Evolutionary conservation across 2,329 filamentous ascomycete genomes (phyloP).

Genomic region (Colletotrichum neosansevieriae): DNA sequence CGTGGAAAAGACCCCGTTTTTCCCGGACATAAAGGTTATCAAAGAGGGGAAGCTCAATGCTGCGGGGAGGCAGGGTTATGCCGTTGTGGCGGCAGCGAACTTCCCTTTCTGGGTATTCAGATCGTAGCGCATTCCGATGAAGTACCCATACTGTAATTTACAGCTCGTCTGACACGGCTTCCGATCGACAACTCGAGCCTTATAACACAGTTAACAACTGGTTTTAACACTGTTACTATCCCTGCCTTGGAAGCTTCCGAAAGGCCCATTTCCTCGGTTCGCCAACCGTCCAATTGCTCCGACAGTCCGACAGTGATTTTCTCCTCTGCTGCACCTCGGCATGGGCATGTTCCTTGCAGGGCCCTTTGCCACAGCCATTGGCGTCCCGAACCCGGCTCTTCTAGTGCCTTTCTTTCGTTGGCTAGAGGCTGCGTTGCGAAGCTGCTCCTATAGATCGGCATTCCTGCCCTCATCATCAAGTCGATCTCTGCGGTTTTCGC

Average conservation of each 20-base stretch:
- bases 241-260: background rate
- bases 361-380: background rate
- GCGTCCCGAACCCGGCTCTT: background rate
- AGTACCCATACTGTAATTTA: constrained; percentile 6
- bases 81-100: constrained; percentile 17
- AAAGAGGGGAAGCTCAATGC: background rate
- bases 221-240: too few relatives aligned
- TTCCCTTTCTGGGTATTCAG: constrained; percentile 42
- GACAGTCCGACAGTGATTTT: too few relatives aligned
- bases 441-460: background rate
- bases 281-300: constrained; percentile 5
- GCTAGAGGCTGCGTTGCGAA: background rate
- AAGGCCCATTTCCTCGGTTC: constrained; percentile 2
- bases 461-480: constrained; percentile 51
- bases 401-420: too few relatives aligned
- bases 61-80: constrained; percentile 25
- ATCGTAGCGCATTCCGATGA: constrained; percentile 17
- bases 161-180: background rate
- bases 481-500: background rate
- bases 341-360: constrained; percentile 9
- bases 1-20: too few relatives aligned
- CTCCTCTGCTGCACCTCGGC: background rate
- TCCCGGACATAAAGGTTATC: too few relatives aligned
- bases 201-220: too few relatives aligned
- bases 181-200: too few relatives aligned